phyloP scores from a whole-genome alignment of 2,329 filamentous ascomycete species.

The Sclerotinia sclerotiorum region DNA sequence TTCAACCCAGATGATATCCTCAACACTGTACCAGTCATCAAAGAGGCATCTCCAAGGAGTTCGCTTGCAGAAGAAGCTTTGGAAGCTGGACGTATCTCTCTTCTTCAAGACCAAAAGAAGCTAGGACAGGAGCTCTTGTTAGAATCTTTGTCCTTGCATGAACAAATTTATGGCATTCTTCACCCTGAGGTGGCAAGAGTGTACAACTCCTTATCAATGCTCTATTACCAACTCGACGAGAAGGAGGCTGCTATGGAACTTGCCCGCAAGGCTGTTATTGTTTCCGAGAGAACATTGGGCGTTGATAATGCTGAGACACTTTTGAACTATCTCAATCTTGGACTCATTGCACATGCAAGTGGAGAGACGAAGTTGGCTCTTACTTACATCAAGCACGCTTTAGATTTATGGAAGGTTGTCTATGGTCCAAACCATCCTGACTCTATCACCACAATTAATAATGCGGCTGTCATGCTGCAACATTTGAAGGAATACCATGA shows the following conservation, averaged over 20 bases:
- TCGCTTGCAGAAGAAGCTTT: constrained; percentile 91
- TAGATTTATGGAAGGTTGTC: constrained; percentile 95
- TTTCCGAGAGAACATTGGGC: constrained; percentile 90
- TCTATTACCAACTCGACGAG: constrained; percentile 97
- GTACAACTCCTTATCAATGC: constrained; percentile 91
- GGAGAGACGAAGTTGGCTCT: constrained; percentile 89
- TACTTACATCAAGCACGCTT: constrained; percentile 84
- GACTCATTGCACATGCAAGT: constrained; percentile 86
- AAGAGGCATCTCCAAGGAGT: constrained; percentile 90
- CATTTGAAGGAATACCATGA: constrained; percentile 92
- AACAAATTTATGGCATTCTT: constrained; percentile 97
- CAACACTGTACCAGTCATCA: constrained; percentile 91
- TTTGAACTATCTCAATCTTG: constrained; percentile 92
- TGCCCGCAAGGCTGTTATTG: constrained; percentile 93
- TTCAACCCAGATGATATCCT: constrained; percentile 84
- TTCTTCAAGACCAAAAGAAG: constrained; percentile 92
- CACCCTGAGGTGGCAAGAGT: constrained; percentile 95
- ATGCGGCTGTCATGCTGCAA: constrained; percentile 97
- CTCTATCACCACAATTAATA: constrained; percentile 98
- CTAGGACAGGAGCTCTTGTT: constrained; percentile 91
- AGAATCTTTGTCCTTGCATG: constrained; percentile 93
- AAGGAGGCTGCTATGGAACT: constrained; percentile 94
- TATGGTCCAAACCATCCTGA: constrained; percentile 93
- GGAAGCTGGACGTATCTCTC: constrained; percentile 93
- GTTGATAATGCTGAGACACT: constrained; percentile 93